Evolutionary conservation across 202 grass and related monocot genomes (phyloP).

Genomic region (Carex sylvatica): DNA sequence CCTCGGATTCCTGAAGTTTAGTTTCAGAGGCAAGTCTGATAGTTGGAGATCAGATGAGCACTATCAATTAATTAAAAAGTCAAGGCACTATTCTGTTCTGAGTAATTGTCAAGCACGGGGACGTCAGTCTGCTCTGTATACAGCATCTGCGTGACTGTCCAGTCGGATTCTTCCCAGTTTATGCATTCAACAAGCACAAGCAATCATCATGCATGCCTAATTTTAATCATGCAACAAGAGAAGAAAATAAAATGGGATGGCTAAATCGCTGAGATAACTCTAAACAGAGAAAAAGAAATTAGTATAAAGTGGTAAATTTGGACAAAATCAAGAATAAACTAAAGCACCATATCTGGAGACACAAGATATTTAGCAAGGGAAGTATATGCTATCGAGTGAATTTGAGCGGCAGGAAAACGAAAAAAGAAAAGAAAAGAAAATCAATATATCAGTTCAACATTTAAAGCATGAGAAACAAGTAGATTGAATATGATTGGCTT

Average conservation of each 20-base stretch:
- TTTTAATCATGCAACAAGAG: conserved; percentile 8
- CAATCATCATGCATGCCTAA: conserved; percentile 19
- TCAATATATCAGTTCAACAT: background rate
- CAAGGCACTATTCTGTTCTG: conserved; percentile 1
- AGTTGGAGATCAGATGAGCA: background rate
- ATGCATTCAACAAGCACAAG: conserved; percentile 4
- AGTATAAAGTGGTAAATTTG: no score
- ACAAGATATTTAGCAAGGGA: background rate
- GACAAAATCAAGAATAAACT: no score
- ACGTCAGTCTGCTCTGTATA: background rate
- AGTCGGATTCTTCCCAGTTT: conserved; percentile 1
- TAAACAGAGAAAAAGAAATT: no score
- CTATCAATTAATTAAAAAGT: conserved; percentile 2
- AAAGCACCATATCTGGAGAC: background rate
- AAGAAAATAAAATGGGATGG: no score
- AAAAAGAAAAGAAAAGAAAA: background rate
- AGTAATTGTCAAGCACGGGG: conserved; percentile 17
- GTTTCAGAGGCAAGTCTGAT: background rate
- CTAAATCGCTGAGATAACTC: no score
- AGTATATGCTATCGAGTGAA: background rate
- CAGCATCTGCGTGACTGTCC: background rate
- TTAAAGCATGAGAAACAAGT: background rate
- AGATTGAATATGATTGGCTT: background rate
- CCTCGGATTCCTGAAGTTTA: conserved; percentile 21
- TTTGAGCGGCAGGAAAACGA: background rate